Evolutionary conservation across 441 rosid species (phyloP), one percentile per base, ranked within the genome.

Genomic region (Eruca vesicaria): DNA sequence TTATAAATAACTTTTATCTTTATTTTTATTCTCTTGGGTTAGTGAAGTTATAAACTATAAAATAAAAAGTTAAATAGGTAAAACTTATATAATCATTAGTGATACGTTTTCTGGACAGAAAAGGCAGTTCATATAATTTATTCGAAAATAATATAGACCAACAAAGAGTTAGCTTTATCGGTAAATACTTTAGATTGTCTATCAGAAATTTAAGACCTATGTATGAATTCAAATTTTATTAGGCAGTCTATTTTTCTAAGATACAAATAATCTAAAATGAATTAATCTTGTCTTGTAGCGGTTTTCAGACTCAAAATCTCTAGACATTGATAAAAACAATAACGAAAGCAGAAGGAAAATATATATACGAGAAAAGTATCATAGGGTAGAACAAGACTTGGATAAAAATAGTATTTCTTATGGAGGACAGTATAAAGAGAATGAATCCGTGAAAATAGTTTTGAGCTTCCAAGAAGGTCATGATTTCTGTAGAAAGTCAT

Each of bases 381-480:
- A 35, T 35, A 35, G 9, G 10, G 41, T 35, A 35, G 10, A 35
- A 35, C 10, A 2, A 35, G 41, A 35, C 9, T 35, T 35, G 41
- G 41, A 35, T 35, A 8, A 35, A 35, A 35, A 35, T 35, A 11
- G n/a, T n/a, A 11, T 35, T 35, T 35, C 26, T 35, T 35, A 9
- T 35, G 41, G 41, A 38, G 3, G 20, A 28, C 32, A n/a, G 14
- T 26, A 6, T 31, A 11, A 0, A 45, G 35, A 50, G 68, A 71
- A 71, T 33, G 57, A 66, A 35, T 26, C 43, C 8, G 23, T 16
- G 31, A 31, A 61, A 66, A 69, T 31, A 45, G 81, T 69, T 57
- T 20, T 70, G 74, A 83, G 74, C 80, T 85, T 82, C 81, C 73
- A 11, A 80, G 92, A 86, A 87, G 80, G 87, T 79, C 73, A 81